phyloP scores from a whole-genome alignment of 148 eudicot genomes.

The Fagopyrum esculentum region DNA sequence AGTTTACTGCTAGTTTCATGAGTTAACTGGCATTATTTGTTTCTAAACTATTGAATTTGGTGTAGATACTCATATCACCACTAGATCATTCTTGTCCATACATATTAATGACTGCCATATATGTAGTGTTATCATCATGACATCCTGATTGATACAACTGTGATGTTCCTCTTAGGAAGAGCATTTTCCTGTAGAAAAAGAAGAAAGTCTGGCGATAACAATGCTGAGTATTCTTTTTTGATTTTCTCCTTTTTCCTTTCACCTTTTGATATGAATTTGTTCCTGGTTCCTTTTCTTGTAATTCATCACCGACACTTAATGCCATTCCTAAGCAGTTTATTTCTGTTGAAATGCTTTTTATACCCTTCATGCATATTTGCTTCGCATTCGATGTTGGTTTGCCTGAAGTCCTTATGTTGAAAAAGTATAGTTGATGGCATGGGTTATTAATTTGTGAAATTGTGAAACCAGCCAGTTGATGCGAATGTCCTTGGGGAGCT shows the following conservation, averaged over 20 bases:
- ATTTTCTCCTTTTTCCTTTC: background rate
- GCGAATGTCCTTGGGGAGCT: conserved; percentile 50
- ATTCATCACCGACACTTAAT: background rate
- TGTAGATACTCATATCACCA: background rate
- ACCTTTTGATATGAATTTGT: background rate
- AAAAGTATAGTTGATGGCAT: background rate
- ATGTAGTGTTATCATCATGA: background rate
- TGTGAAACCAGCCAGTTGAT: conserved; percentile 46
- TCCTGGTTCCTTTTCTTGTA: background rate
- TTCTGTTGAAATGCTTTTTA: background rate
- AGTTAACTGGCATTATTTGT: background rate
- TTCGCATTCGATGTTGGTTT: background rate
- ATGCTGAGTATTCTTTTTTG: background rate
- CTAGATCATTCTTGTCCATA: background rate
- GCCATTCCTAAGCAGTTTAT: background rate
- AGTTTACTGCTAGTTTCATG: background rate
- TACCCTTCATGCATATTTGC: background rate
- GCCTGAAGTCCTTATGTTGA: background rate
- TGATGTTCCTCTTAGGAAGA: background rate
- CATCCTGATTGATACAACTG: background rate
- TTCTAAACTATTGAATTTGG: background rate
- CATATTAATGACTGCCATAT: background rate
- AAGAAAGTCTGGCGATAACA: background rate
- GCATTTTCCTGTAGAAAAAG: background rate
- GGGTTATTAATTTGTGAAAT: background rate